Conservation (phyloP, 2,329 filamentous ascomycete genomes). For the Microdochium trichocladiopsis region DNA sequence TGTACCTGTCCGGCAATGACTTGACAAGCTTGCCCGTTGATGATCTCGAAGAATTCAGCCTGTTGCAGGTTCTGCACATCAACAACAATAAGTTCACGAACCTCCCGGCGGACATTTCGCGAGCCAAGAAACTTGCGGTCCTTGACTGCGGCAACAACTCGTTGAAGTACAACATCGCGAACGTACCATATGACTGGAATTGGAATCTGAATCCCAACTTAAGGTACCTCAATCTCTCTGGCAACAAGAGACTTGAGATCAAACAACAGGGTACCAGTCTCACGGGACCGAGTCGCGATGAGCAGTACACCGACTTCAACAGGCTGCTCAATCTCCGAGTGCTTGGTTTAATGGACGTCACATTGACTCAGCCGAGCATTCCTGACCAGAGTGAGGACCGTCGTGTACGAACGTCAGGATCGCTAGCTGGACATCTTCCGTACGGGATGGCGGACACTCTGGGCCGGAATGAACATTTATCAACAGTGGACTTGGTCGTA, state of each 20-base stretch:
- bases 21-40: conserved; percentile 86
- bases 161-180: conserved; percentile 97
- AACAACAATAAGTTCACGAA: conserved; percentile 98
- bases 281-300: conserved; percentile 49
- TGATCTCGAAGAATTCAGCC: conserved; percentile 83
- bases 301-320: conserved; percentile 81
- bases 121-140: conserved; percentile 85
- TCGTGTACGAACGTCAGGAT: conserved; percentile 94
- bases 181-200: conserved; percentile 99
- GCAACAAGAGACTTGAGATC: conserved; percentile 94
- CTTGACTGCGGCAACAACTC: conserved; percentile 93
- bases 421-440: conserved; percentile 78
- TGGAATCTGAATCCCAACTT: conserved; percentile 98
- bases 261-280: conserved; percentile 52
- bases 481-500: conserved; percentile 91
- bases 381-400: conserved; percentile 94
- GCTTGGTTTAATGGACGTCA: conserved; percentile 95
- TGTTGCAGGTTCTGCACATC: conserved; percentile 84
- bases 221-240: conserved; percentile 90
- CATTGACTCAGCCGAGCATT: conserved; percentile 84
- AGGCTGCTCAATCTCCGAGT: conserved; percentile 77
- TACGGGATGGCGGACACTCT: conserved; percentile 98
- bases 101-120: conserved; percentile 87
- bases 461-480: conserved; percentile 88
- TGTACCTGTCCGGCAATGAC: conserved; percentile 94